A percentile compares a stretch with the other conserved stretches of the same genome.
Evolutionary conservation across 768 basidiomycete genomes (phyloP).

Genomic region (Zangia roseola): DNA sequence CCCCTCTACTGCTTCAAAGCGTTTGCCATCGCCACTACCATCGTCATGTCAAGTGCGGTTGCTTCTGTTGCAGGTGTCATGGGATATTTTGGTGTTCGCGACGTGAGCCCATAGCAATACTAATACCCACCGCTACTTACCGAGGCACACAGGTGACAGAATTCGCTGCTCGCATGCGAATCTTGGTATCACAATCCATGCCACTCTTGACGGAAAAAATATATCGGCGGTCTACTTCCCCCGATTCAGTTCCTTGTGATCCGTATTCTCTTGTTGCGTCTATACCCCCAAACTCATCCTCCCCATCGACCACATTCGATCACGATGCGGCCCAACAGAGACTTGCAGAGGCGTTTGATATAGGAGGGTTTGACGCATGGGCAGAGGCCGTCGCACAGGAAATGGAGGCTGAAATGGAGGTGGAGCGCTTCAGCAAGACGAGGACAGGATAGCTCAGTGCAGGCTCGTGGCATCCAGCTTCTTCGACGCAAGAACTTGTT

Average conservation of each 20-base stretch:
- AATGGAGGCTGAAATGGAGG: conserved; percentile 53
- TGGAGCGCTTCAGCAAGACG: conserved; percentile 40
- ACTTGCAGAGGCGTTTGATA: conserved; percentile 53
- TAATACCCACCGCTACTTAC: neutral
- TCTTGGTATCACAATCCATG: conserved; percentile 43
- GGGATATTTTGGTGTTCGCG: conserved; percentile 49
- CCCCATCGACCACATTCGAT: conserved; percentile 10
- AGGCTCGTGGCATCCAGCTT: neutral
- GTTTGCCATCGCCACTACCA: conserved; percentile 59
- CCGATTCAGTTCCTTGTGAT: conserved; percentile 13
- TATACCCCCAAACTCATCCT: neutral
- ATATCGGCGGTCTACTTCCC: conserved; percentile 40
- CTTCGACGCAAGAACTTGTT: too few species aligned
- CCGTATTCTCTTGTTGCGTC: neutral
- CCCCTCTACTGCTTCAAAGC: conserved; percentile 60
- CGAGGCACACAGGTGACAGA: conserved; percentile 45
- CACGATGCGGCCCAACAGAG: conserved; percentile 49
- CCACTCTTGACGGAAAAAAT: conserved; percentile 52
- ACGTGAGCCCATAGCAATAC: conserved; percentile 37
- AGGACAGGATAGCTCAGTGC: conserved; percentile 1
- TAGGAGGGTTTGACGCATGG: conserved; percentile 59
- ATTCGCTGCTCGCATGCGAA: conserved; percentile 59
- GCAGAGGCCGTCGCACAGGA: conserved; percentile 51
- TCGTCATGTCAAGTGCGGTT: conserved; percentile 51
- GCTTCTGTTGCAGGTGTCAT: conserved; percentile 49